A percentile compares a stretch with the other conserved stretches of the same genome.
Conservation (phyloP, 2,329 filamentous ascomycete species). For the Delphinella strobiligena region DNA sequence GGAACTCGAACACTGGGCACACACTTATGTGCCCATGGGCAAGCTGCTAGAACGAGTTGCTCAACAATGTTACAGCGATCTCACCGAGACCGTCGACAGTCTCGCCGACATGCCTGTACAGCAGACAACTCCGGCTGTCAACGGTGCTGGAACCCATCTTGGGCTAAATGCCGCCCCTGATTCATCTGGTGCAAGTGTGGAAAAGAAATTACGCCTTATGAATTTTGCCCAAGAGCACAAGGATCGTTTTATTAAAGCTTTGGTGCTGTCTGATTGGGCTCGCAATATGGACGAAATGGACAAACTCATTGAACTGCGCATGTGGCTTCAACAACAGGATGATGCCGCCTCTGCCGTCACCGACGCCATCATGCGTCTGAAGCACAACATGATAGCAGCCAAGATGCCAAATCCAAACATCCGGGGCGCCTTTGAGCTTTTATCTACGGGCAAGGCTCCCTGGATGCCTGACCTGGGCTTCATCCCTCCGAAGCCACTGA, state of each 20-base stretch:
- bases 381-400: constrained; percentile 57
- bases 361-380: constrained; percentile 41
- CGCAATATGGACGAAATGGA: constrained; percentile 66
- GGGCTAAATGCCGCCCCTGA: constrained; percentile 36
- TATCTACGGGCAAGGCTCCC: constrained; percentile 64
- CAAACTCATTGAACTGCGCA: constrained; percentile 77
- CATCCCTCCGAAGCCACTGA: constrained; percentile 59
- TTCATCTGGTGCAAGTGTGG: constrained; percentile 51
- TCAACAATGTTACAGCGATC: constrained; percentile 69
- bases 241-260: constrained; percentile 80
- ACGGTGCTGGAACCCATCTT: constrained; percentile 23
- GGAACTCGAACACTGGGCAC: constrained; percentile 52
- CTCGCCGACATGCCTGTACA: constrained; percentile 52
- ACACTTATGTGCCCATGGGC: constrained; percentile 65
- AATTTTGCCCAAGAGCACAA: constrained; percentile 71
- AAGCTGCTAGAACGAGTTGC: constrained; percentile 65
- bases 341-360: constrained; percentile 18
- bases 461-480: constrained; percentile 78
- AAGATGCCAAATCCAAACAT: constrained; percentile 84
- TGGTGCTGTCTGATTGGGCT: constrained; percentile 87
- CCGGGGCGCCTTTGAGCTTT: constrained; percentile 72
- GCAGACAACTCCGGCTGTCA: constrained; percentile 32
- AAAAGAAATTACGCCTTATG: constrained; percentile 64
- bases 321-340: constrained; percentile 47
- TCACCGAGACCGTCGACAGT: constrained; percentile 57